Evolutionary conservation across 495 filamentous ascomycete species (phyloP), one percentile per base, ranked within the genome.

Genomic region (Astrocystis sublimbata): DNA sequence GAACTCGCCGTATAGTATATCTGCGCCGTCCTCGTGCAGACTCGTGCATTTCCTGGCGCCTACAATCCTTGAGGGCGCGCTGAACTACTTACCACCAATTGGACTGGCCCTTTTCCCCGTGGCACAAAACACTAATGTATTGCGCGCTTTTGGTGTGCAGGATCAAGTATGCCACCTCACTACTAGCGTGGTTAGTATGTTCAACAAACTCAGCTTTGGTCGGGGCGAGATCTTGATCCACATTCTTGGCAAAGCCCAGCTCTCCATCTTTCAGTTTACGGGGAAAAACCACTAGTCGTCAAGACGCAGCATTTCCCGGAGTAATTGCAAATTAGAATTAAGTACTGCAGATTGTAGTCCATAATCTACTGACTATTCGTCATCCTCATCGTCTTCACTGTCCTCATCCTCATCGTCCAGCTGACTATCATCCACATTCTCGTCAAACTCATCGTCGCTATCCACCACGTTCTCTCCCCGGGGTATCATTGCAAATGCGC

Each of bases 401-500:
- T 66, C 59, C 52, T 76, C 71, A 35, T 75, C 81, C 26, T 81
- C 81, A 30, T 82, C 79, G 60, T 76, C 79, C 0, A 69, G 75
- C 8, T 79, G 77, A 30, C 79, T 76, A 6, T 72, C 71, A 42
- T 70, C 71, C 24, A 73, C 75, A 36, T 83, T 80, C 4, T 75
- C 75, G 35, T 76, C 68, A 10, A 68, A 67, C 8, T 76, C 77
- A 67, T 81, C 80, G 56, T 83, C 82, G 60, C 74, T 79, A 50
- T 83, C 75, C 60, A 80, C 77, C 9, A 68, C 73, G 17, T 77
- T 80, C 49, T 79, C 76, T 8, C 78, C 75, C 19, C 78, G 76
- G 46, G 84, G 79, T 76, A 85, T 81, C 93, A 98, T 96, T 60
- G 90, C 78, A 73, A 97, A 98, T 43, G 89, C 88, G 60, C 81